A percentile compares a stretch with the other conserved stretches of the same genome.
phyloP scores from a whole-genome alignment of 306 rosid species.

The Dryas octopetala region DNA sequence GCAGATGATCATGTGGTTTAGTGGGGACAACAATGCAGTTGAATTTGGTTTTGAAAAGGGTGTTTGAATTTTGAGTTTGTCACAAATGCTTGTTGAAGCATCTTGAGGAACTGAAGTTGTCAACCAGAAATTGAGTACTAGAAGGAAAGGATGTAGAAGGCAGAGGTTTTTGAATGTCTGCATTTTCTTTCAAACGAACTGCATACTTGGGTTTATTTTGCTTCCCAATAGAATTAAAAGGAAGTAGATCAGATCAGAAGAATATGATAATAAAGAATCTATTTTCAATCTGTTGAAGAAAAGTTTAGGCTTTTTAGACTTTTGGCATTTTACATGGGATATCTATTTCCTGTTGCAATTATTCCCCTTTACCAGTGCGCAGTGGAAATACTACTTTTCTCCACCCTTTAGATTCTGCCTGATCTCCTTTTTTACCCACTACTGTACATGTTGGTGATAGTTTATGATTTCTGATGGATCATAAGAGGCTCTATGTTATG shows the following conservation, averaged over 20 bases:
- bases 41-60: constrained; percentile 41
- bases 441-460: neutral
- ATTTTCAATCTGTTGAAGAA: constrained; percentile 1
- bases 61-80: constrained; percentile 41
- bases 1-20: constrained; percentile 38
- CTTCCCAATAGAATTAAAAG: neutral
- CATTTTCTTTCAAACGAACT: constrained; percentile 32
- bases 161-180: constrained; percentile 31
- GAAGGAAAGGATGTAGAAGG: constrained; percentile 32
- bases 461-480: neutral
- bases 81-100: constrained; percentile 36
- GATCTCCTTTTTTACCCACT: neutral
- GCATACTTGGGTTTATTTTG: neutral
- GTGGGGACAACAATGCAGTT: constrained; percentile 28
- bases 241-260: neutral
- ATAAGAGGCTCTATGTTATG: neutral
- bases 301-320: neutral
- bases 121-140: constrained; percentile 37
- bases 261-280: constrained; percentile 6
- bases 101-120: constrained; percentile 36
- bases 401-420: neutral
- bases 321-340: constrained; percentile 5
- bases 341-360: neutral
- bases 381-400: constrained; percentile 3
- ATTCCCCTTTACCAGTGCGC: neutral